Evolutionary conservation across 257 asterid genomes (phyloP).

Genomic region (Solanum chiquidenum): DNA sequence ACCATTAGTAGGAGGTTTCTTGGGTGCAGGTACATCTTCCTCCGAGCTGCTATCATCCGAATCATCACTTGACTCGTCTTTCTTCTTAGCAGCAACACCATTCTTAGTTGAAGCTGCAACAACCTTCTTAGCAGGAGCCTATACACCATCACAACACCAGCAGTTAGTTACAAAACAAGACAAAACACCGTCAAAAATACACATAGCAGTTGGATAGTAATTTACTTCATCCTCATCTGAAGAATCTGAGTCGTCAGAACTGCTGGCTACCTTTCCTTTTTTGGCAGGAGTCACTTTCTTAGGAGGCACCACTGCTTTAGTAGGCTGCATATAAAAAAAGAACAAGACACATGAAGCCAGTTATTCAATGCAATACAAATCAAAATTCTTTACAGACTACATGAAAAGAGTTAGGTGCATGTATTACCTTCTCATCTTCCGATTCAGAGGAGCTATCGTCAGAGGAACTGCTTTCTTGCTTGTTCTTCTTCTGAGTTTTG

Average conservation of each 20-base stretch:
- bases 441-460: slow-evolving; percentile 21
- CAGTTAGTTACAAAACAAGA: background rate
- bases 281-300: background rate
- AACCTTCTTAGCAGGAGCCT: slow-evolving; percentile 11
- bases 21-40: slow-evolving; percentile 17
- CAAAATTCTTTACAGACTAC: background rate
- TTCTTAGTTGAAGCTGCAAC: slow-evolving; percentile 6
- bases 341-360: background rate
- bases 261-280: slow-evolving; percentile 3
- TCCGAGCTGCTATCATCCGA: slow-evolving; percentile 26
- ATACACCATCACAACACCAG: background rate
- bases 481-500: slow-evolving; percentile 24
- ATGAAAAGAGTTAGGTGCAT: background rate
- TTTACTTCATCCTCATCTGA: background rate
- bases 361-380: background rate
- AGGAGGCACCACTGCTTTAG: background rate
- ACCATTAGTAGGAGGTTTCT: slow-evolving; percentile 15
- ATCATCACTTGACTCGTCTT: slow-evolving; percentile 8
- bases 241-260: slow-evolving; percentile 5
- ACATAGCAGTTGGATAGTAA: background rate
- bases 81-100: background rate
- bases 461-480: slow-evolving; percentile 35
- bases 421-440: slow-evolving; percentile 21
- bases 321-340: background rate
- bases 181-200: background rate